phyloP scores from a whole-genome alignment of 1,284 basidiomycete species.

The Chondrostereum purpureum region DNA sequence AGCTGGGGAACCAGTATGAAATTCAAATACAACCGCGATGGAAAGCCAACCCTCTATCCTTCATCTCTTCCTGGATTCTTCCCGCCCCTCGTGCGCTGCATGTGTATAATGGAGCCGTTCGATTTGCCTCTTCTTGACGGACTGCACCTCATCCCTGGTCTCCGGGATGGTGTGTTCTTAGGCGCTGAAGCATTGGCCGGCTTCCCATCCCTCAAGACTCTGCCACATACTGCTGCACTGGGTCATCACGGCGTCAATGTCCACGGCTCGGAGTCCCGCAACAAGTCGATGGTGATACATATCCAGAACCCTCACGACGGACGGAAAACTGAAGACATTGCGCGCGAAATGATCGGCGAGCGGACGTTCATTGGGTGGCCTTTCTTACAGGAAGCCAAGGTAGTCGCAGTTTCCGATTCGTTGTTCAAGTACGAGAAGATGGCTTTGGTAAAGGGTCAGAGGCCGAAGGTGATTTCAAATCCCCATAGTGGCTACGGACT shows the following conservation, averaged over 20 bases:
- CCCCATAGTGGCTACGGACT: constrained; percentile 68
- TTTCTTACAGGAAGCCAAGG: constrained; percentile 88
- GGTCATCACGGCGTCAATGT: constrained; percentile 90
- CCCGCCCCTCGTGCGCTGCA: constrained; percentile 82
- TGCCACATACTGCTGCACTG: constrained; percentile 74
- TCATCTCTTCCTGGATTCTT: constrained; percentile 94
- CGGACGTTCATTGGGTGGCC: constrained; percentile 89
- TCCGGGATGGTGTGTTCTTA: constrained; percentile 85
- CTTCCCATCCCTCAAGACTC: constrained; percentile 90
- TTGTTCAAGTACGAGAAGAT: constrained; percentile 83
- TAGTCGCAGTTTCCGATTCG: constrained; percentile 83
- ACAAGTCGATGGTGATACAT: constrained; percentile 89
- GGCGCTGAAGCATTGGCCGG: constrained; percentile 87
- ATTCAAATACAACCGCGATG: constrained; percentile 67
- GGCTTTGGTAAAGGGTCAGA: constrained; percentile 43
- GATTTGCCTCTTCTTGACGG: constrained; percentile 86
- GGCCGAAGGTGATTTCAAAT: constrained; percentile 57
- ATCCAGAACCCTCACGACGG: constrained; percentile 73
- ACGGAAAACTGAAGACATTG: constrained; percentile 68
- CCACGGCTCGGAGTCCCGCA: constrained; percentile 84
- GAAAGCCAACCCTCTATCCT: constrained; percentile 65
- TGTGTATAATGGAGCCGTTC: constrained; percentile 75
- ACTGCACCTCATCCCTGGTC: constrained; percentile 78
- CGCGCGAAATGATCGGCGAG: constrained; percentile 68
- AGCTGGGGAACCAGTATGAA: constrained; percentile 72